These are phyloP conservation scores for Fusarium succisae DNA, from an alignment of 2,329 filamentous ascomycete genomes.

Conservation along the genomic window DNA sequence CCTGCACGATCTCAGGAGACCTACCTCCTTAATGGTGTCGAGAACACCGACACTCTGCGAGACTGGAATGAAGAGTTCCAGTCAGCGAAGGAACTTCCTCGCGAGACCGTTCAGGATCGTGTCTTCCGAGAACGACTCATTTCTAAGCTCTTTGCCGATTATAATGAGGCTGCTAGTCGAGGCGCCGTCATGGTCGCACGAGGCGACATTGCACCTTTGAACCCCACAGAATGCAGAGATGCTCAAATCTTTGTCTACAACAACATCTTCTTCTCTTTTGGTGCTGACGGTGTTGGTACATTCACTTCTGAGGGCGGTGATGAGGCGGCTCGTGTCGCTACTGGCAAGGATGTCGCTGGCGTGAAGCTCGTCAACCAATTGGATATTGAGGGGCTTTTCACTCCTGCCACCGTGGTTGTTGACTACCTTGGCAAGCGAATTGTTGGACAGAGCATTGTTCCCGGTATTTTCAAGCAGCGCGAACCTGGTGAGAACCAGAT, in stretches of 20 bases:
- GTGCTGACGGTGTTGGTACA: conserved; percentile 95
- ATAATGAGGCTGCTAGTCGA: conserved; percentile 92
- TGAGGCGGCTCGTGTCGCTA: conserved; percentile 93
- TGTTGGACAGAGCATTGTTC: conserved; percentile 97
- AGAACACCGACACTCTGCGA: conserved; percentile 91
- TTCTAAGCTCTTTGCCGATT: conserved; percentile 96
- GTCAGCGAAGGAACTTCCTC: conserved; percentile 92
- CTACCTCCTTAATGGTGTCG: conserved; percentile 87
- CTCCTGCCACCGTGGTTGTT: conserved; percentile 93
- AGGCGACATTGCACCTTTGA: conserved; percentile 91
- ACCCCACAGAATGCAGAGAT: conserved; percentile 91
- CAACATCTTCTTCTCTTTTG: conserved; percentile 99
- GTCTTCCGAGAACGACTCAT: conserved; percentile 95
- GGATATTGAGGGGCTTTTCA: conserved; percentile 93
- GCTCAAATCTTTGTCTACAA: conserved; percentile 99
- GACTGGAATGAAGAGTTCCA: conserved; percentile 99
- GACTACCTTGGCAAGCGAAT: conserved; percentile 98
- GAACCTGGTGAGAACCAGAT: conserved; percentile 98
- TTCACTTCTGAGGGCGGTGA: conserved; percentile 97
- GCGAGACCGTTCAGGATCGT: conserved; percentile 91
- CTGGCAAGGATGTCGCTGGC: conserved; percentile 94
- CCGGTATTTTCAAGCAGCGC: conserved; percentile 98
- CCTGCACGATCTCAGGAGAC: conserved; percentile 91
- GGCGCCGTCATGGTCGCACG: conserved; percentile 92
- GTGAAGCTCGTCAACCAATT: conserved; percentile 97